These are phyloP conservation scores for Benincasa hispida DNA, from an alignment of 306 rosid genomes.

Conservation along the genomic window DNA sequence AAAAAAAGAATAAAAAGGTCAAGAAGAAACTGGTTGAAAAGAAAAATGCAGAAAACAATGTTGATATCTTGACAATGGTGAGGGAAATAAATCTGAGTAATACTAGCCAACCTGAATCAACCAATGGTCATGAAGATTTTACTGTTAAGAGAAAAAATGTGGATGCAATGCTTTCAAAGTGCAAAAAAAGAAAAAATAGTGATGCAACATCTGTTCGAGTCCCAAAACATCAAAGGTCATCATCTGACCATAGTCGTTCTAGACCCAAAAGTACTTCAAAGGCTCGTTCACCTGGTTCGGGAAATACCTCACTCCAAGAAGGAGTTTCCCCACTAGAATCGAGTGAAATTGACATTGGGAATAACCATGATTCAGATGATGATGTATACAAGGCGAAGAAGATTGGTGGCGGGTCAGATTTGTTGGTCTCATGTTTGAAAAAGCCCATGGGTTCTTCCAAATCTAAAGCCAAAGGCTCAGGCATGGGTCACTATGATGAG, in stretches of 20 bases:
- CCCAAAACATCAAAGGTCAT: constrained; percentile 53
- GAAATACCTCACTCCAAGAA: constrained; percentile 20
- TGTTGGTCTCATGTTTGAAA: constrained; percentile 30
- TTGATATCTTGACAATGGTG: constrained; percentile 53
- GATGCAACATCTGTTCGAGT: constrained; percentile 34
- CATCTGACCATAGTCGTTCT: constrained; percentile 27
- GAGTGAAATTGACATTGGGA: constrained; percentile 19
- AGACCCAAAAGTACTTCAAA: constrained; percentile 34
- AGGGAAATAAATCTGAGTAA: constrained; percentile 59
- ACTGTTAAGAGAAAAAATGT: constrained; percentile 24
- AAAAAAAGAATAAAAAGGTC: constrained; percentile 49
- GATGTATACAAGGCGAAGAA: constrained; percentile 30
- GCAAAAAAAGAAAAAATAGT: constrained; percentile 43
- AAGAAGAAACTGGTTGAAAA: constrained; percentile 20
- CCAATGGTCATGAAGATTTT: constrained; percentile 60
- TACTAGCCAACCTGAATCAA: constrained; percentile 47
- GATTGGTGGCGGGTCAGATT: constrained; percentile 30
- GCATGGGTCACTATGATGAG: constrained; percentile 23
- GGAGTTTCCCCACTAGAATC: constrained; percentile 15
- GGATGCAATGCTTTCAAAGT: constrained; percentile 23
- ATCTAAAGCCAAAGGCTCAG: constrained; percentile 37
- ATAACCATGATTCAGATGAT: constrained; percentile 22
- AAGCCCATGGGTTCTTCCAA: constrained; percentile 29
- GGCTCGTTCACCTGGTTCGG: constrained; percentile 27
- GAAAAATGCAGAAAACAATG: constrained; percentile 40